Base-by-base conservation (phyloP, 2,329 filamentous ascomycete species). In the Diaporthe sp. region DNA sequence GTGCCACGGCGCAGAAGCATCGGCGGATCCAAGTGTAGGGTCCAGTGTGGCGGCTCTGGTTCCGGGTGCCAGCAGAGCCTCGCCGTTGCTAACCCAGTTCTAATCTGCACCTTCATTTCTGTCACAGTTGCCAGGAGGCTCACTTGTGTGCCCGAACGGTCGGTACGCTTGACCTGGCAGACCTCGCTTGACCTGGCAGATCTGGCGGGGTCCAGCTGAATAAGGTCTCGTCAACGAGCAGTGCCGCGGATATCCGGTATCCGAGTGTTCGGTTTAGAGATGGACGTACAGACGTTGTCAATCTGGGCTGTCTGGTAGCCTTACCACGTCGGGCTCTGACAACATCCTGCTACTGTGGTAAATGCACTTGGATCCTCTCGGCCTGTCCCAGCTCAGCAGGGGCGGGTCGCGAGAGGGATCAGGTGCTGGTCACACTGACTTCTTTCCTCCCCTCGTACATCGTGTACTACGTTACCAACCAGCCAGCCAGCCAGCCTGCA, bases 211-310 rank as follows among this genome's bases (percentile, higher is more conserved):
- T 47, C 4, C 15, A 22, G 39, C 17, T 63, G 39, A 32, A 30
- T 39, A 8, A 32, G 44, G 30, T 51, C 63, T 51, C 9, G 15
- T n/a, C 30, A 39, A 37, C 44, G 7, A 32, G 47, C 44, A 51
- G 32, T 53, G 63, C 63, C 63, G 63, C 47, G 63, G 63, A 66
- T 66, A 51, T 66, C 44, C 63, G 63, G 13, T 22, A 7, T 27
- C 63, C n/a, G 30, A 5, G 2, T 30, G 7, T 5, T 32, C 39
- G 27, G 58, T 17, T 42, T 25, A 25, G 44, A 50, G 44, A 25
- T 19, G 13, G 44, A 32, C 25, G 17, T 8, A 42, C 13, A 32
- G 53, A 32, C 53, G 53, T 17, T 56, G 53, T 35, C 53, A 30
- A 35, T 53, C 19, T 17, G 15, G 50, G 15, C n/a, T n/a, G n/a